These are phyloP conservation scores for Auriscalpium vulgare DNA, from an alignment of 768 basidiomycete species.

Conservation along the genomic window DNA sequence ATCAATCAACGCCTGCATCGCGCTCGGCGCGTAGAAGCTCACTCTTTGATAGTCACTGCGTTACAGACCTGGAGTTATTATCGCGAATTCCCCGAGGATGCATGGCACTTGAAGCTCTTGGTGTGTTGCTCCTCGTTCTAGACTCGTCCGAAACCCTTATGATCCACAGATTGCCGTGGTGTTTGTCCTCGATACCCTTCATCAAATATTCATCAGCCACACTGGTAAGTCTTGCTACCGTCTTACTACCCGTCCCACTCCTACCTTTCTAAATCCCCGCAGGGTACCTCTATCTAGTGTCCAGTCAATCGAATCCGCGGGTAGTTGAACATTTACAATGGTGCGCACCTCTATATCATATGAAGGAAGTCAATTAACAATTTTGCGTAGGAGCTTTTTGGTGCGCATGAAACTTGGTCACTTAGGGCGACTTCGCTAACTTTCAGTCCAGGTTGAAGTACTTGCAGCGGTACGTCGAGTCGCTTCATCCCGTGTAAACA, in stretches of 20 bases:
- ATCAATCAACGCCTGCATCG: too few relatives aligned
- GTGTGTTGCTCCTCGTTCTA: neutral
- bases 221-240: conserved; percentile 6
- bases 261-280: neutral
- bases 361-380: too few relatives aligned
- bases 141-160: neutral
- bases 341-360: too few relatives aligned
- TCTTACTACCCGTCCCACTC: neutral
- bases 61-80: conserved; percentile 5
- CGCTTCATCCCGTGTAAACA: conserved; percentile 12
- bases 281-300: conserved; percentile 28
- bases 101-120: neutral
- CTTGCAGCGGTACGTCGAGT: conserved; percentile 33
- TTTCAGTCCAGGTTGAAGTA: conserved; percentile 31
- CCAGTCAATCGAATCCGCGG: conserved; percentile 33
- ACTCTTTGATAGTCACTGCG: neutral
- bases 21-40: too few relatives aligned
- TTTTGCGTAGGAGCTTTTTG: too few relatives aligned
- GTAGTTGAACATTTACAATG: too few relatives aligned
- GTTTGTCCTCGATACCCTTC: conserved; percentile 15
- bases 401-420: too few relatives aligned
- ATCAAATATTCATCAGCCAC: conserved; percentile 19
- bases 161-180: conserved; percentile 5
- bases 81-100: neutral
- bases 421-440: conserved; percentile 27